phyloP scores from a whole-genome alignment of 2,329 filamentous ascomycete genomes.

The Didymella sp. region DNA sequence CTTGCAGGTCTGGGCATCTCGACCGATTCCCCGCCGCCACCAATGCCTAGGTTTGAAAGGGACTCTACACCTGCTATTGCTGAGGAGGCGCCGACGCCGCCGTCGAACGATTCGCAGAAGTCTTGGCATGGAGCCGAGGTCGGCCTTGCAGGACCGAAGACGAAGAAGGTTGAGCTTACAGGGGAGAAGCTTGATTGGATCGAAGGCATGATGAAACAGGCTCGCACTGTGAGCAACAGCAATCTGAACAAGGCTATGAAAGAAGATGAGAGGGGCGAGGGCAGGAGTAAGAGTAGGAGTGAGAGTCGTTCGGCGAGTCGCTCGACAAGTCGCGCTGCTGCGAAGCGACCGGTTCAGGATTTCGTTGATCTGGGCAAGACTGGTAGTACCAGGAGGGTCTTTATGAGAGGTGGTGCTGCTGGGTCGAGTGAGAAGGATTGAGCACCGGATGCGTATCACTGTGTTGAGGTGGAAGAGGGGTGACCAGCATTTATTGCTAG shows the following conservation, averaged over 20 bases:
- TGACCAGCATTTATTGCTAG: slow-evolving; percentile 5
- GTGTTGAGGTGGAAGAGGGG: not conserved
- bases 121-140: slow-evolving; percentile 56
- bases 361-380: slow-evolving; percentile 77
- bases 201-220: slow-evolving; percentile 81
- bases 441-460: slow-evolving; percentile 3
- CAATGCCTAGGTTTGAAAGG: slow-evolving; percentile 32
- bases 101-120: slow-evolving; percentile 36
- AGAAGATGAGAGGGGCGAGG: slow-evolving; percentile 26
- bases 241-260: slow-evolving; percentile 49
- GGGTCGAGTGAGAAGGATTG: slow-evolving; percentile 12
- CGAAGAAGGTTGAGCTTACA: slow-evolving; percentile 68
- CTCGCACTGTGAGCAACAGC: slow-evolving; percentile 73
- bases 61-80: slow-evolving; percentile 35
- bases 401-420: slow-evolving; percentile 55
- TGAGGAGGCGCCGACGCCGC: slow-evolving; percentile 36
- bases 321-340: slow-evolving; percentile 24
- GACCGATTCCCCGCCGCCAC: slow-evolving; percentile 33
- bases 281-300: slow-evolving; percentile 36
- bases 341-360: slow-evolving; percentile 35
- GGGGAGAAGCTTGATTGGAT: slow-evolving; percentile 81
- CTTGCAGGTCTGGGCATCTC: slow-evolving; percentile 17
- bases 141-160: slow-evolving; percentile 73
- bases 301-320: slow-evolving; percentile 41
- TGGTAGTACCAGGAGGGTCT: slow-evolving; percentile 75